Evolutionary conservation across 148 eudicot species (phyloP).

Genomic region (Vaccinium macrocarpon): DNA sequence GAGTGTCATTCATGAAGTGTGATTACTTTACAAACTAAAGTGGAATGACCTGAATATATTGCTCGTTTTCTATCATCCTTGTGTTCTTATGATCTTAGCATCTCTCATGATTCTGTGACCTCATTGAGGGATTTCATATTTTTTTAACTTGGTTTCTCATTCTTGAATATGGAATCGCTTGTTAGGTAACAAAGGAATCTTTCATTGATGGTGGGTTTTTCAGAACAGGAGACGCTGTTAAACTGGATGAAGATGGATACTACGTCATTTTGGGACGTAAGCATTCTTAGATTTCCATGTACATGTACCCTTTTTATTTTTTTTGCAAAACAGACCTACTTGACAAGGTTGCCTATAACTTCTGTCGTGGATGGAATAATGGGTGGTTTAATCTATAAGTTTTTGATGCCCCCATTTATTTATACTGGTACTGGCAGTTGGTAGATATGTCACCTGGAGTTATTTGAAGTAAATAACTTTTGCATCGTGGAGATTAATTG

Average conservation of each 20-base stretch:
- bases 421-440: background rate
- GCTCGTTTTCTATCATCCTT: background rate
- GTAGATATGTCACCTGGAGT: background rate
- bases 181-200: constrained; percentile 81
- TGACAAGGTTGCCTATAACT: background rate
- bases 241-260: constrained; percentile 90
- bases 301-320: background rate
- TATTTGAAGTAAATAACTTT: background rate
- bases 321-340: background rate
- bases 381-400: background rate
- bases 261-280: constrained; percentile 92
- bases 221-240: constrained; percentile 92
- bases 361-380: background rate
- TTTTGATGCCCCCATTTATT: background rate
- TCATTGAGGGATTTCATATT: background rate
- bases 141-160: constrained; percentile 12
- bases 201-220: constrained; percentile 83
- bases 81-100: background rate
- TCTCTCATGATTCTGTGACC: background rate
- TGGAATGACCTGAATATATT: background rate
- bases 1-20: background rate
- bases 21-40: background rate
- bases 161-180: constrained; percentile 17
- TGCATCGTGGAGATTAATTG: background rate
- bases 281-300: constrained; percentile 24